These are phyloP conservation scores for Blastocystis sp. DNA, from an alignment of 352 stramenopile genomes.

Conservation along the genomic window DNA sequence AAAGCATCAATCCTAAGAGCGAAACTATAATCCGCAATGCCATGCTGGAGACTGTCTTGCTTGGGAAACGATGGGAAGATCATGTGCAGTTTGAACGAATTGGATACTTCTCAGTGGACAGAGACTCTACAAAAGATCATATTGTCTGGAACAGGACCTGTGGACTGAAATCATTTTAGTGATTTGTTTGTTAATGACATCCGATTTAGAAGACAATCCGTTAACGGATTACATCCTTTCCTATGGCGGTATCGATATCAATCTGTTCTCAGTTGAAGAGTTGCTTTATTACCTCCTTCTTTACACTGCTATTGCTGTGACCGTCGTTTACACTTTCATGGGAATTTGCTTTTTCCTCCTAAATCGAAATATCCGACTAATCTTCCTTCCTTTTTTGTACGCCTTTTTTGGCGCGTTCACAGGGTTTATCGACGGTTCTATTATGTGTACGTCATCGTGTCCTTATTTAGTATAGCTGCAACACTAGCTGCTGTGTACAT, in stretches of 20 bases:
- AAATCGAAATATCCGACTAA: constrained; percentile 13
- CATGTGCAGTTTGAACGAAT: constrained; percentile 91
- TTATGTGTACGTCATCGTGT: background rate
- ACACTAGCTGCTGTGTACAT: constrained; percentile 35
- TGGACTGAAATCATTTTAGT: background rate
- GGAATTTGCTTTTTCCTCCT: constrained; percentile 6
- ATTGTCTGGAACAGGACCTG: constrained; percentile 38
- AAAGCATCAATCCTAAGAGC: constrained; percentile 73
- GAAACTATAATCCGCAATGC: constrained; percentile 74
- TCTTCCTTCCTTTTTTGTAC: constrained; percentile 41
- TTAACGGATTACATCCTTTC: constrained; percentile 41
- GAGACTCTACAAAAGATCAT: constrained; percentile 65
- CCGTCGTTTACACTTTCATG: background rate
- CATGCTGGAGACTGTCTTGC: constrained; percentile 76
- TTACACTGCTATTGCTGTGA: background rate
- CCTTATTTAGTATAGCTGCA: background rate
- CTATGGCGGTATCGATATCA: background rate
- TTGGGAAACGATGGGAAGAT: background rate
- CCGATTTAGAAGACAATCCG: background rate
- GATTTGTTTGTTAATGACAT: background rate
- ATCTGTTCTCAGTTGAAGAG: background rate
- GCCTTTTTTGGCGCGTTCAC: background rate
- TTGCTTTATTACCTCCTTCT: background rate
- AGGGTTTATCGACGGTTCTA: background rate
- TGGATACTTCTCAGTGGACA: constrained; percentile 93